Percentiles rank a stretch among this genome's conserved stretches.
Evolutionary conservation across 2,329 filamentous ascomycete genomes (phyloP).

Genomic region (Neofusicoccum kwambonambiense): DNA sequence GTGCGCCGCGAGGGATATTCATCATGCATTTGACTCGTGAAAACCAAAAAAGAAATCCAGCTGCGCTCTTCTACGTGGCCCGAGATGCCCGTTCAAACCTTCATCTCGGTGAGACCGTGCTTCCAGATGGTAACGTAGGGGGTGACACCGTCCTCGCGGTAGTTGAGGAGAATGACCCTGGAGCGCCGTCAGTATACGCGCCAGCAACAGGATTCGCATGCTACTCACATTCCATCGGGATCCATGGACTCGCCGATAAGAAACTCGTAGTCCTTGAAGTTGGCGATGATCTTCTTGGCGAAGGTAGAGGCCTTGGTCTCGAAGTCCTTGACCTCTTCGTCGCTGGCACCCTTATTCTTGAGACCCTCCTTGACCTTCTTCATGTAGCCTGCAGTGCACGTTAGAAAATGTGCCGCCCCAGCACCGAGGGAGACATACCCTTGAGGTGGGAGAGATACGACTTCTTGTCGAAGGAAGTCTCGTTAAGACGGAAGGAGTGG

Average conservation of each 20-base stretch:
- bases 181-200: not conserved
- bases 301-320: constrained; percentile 71
- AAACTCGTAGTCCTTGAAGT: constrained; percentile 97
- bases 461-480: constrained; percentile 84
- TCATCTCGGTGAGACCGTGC: constrained; percentile 83
- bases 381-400: constrained; percentile 68
- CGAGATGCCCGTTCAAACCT: constrained; percentile 66
- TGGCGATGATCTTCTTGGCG: constrained; percentile 78
- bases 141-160: constrained; percentile 92
- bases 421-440: constrained; percentile 52
- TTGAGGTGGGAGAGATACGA: constrained; percentile 80
- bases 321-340: constrained; percentile 72
- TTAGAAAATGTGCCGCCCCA: constrained; percentile 17
- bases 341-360: constrained; percentile 59
- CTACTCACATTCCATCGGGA: constrained; percentile 83
- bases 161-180: constrained; percentile 90
- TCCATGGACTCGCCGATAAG: constrained; percentile 90
- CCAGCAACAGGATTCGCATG: not conserved
- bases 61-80: constrained; percentile 17
- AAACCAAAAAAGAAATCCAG: constrained; percentile 31
- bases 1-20: constrained; percentile 31
- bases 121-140: constrained; percentile 93
- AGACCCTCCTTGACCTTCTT: constrained; percentile 78
- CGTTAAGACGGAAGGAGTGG: constrained; percentile 84
- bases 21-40: constrained; percentile 40